Evolutionary conservation across 192 early-diverging fungal genomes (phyloP).

Genomic region (Phycomyces nitens): DNA sequence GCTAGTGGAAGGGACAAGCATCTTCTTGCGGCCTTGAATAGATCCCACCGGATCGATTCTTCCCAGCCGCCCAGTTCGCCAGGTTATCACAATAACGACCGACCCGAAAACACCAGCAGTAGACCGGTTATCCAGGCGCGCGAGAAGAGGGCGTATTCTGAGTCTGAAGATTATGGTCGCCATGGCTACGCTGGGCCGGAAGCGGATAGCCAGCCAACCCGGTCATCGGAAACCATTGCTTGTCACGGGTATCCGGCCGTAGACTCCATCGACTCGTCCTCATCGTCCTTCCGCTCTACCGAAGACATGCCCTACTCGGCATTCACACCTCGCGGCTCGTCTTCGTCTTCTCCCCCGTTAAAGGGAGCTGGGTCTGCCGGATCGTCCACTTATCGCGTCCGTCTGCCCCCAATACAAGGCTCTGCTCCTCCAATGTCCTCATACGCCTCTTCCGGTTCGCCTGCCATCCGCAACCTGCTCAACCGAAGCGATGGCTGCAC

Average conservation of each 20-base stretch:
- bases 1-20: constrained; percentile 6
- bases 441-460: neutral
- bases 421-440: neutral
- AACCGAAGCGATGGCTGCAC: neutral
- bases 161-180: neutral
- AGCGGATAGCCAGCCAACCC: neutral
- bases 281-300: neutral
- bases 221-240: neutral
- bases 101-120: neutral
- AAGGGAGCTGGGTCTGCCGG: no score
- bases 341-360: no score
- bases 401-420: no score
- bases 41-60: neutral
- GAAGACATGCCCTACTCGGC: no score
- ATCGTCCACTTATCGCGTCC: no score
- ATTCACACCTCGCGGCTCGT: no score
- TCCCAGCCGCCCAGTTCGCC: neutral
- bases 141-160: neutral
- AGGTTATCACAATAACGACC: neutral
- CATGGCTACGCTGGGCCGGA: neutral
- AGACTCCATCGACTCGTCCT: neutral
- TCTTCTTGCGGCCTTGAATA: neutral
- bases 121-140: neutral
- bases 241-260: neutral
- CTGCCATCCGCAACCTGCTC: neutral